Evolutionary conservation across 352 stramenopile species (phyloP).

Genomic region (Detonula confervacea): DNA sequence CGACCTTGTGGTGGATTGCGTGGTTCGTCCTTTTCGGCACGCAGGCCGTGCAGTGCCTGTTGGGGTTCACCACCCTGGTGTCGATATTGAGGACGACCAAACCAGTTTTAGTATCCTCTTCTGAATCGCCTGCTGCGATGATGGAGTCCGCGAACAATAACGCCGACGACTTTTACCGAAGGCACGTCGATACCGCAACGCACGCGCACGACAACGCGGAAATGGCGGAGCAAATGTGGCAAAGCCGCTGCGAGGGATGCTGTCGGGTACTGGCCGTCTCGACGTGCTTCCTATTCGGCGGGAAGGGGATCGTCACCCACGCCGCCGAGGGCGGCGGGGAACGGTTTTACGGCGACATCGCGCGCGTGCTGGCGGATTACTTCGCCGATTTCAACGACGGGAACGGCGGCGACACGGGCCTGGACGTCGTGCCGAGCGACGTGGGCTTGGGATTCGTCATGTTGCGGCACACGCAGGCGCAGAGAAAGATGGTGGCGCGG

Average conservation of each 20-base stretch:
- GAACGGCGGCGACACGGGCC: constrained; percentile 26
- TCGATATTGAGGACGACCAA: constrained; percentile 48
- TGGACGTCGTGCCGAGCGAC: constrained; percentile 82
- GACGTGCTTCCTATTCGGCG: constrained; percentile 85
- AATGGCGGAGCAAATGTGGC: constrained; percentile 80
- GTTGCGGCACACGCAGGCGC: constrained; percentile 71
- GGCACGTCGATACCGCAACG: constrained; percentile 23
- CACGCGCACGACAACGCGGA: constrained; percentile 51
- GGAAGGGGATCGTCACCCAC: constrained; percentile 61
- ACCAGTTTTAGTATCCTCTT: too few species aligned
- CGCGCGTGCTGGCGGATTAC: constrained; percentile 79
- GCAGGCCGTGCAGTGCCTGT: constrained; percentile 61
- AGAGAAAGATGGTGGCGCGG: constrained; percentile 54
- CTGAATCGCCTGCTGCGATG: too few species aligned
- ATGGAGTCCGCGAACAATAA: too few species aligned
- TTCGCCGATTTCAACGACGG: constrained; percentile 65
- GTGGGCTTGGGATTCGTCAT: constrained; percentile 77
- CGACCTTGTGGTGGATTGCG: constrained; percentile 60
- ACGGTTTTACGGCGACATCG: constrained; percentile 72
- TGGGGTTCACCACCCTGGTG: constrained; percentile 27
- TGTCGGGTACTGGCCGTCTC: constrained; percentile 68
- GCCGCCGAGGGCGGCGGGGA: constrained; percentile 36
- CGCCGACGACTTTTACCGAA: constrained; percentile 45
- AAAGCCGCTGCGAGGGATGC: constrained; percentile 68
- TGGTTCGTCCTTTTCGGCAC: constrained; percentile 45